Base-by-base conservation (phyloP, 2,329 filamentous ascomycete species). In the Malbranchea cinnamomea region DNA sequence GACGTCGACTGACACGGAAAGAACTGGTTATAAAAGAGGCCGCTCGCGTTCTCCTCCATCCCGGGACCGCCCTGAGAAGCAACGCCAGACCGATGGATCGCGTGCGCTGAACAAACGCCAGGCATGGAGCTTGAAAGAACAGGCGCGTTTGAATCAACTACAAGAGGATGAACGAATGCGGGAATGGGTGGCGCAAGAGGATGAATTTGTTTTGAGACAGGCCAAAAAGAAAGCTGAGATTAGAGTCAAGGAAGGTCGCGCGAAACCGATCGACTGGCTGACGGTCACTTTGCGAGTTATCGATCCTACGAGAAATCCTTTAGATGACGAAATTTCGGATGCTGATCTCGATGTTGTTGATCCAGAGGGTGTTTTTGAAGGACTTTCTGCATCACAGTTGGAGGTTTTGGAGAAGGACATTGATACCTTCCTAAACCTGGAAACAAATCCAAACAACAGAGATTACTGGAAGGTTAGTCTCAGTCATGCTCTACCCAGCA, bases 221-320 rank as follows among this genome's bases (percentile, higher is more conserved):
- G 79, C 87, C 26, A 98, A 95, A 66, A 95, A 91, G 63, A 95
- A 94, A 63, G 87, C 89, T 23, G 81, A 85, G 41, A 91, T 98
- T 43, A 78, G 89, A 23, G 84, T 95, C 26, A 81, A 84, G 43
- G 85, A 91, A 54, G 79, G 80, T 7, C 74, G 91, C 42, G 85
- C 87, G 33, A 85, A 83, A 49, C 80, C 87, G 6, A 87, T 95
- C 46, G 89, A 98, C 59, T 85, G 81, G 65, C 69, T 98, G 26
- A 83, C 85, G 1, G 89, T 95, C 47, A 91, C 81, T 37, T 61
- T 98, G 39, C 76, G 83, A 41, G 81, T 87, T 39, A 76, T 95
- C 41, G 89, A 98, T 50, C 67, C 75, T 17, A 81, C 85, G 28
- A 75, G 78, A 44, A 77, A 91, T 48, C 60, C 65, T 2, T 58